Percentiles rank a stretch among this genome's conserved stretches.
These are phyloP conservation scores for Mariannaea elegans DNA, from an alignment of 2,329 filamentous ascomycete genomes.

Conservation along the genomic window DNA sequence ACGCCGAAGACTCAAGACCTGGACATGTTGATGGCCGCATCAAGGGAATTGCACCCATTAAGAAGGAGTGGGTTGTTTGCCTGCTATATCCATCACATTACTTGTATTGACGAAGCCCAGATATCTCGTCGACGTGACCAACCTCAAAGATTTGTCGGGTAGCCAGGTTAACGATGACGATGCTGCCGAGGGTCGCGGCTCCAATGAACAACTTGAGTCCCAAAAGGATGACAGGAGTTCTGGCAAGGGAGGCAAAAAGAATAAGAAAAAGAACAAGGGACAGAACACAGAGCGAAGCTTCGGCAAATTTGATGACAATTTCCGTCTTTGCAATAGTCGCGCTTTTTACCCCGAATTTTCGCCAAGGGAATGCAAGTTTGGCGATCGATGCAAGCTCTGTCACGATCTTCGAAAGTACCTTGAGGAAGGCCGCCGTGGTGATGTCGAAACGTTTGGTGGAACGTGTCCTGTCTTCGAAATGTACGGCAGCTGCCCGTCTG, in stretches of 20 bases:
- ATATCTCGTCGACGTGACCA: slow-evolving; percentile 52
- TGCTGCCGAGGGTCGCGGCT: slow-evolving; percentile 56
- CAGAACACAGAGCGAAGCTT: slow-evolving; percentile 88
- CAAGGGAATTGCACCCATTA: slow-evolving; percentile 75
- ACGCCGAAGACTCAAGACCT: slow-evolving; percentile 21
- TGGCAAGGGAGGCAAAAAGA: slow-evolving; percentile 48
- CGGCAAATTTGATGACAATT: slow-evolving; percentile 79
- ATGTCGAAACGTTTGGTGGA: slow-evolving; percentile 79
- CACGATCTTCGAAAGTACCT: slow-evolving; percentile 91
- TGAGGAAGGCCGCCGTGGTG: slow-evolving; percentile 79
- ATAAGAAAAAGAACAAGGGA: slow-evolving; percentile 55
- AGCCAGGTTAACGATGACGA: slow-evolving; percentile 54
- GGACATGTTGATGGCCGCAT: slow-evolving; percentile 42
- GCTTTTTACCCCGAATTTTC: slow-evolving; percentile 82
- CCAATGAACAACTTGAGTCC: slow-evolving; percentile 46
- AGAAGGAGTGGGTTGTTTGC: slow-evolving; percentile 69
- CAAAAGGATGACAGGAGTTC: slow-evolving; percentile 67
- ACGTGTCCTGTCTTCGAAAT: slow-evolving; percentile 84
- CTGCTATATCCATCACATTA: background rate
- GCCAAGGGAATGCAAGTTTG: slow-evolving; percentile 78
- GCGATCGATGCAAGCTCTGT: slow-evolving; percentile 80
- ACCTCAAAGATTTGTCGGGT: slow-evolving; percentile 34
- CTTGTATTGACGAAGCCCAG: slow-evolving; percentile 40
- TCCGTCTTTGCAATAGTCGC: slow-evolving; percentile 80
- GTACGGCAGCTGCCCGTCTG: slow-evolving; percentile 79